Percentiles rank a stretch among this genome's conserved stretches.
Conservation (phyloP, 1,284 basidiomycete species). For the Puccinia coronata region DNA sequence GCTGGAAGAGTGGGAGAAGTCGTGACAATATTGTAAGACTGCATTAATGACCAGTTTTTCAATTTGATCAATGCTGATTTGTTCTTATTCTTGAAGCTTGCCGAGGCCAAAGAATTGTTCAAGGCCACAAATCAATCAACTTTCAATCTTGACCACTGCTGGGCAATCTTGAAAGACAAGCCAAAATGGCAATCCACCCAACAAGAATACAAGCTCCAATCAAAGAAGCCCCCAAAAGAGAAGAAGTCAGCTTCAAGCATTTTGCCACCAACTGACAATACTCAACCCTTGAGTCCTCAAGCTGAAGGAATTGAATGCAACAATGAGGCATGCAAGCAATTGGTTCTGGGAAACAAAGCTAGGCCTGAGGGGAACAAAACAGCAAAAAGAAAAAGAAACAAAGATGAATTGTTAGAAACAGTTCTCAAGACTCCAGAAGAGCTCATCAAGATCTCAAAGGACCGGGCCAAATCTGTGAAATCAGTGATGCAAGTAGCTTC, state of each 20-base stretch:
- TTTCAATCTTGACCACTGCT: constrained; percentile 7
- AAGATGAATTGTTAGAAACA: not conserved
- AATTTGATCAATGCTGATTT: not conserved
- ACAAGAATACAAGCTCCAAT: not conserved
- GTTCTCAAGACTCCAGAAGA: no score
- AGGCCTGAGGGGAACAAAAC: not conserved
- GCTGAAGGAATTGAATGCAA: not conserved
- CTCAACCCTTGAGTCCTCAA: not conserved
- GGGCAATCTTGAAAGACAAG: not conserved
- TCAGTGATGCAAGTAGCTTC: not conserved
- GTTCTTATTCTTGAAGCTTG: not conserved
- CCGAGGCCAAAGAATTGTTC: not conserved
- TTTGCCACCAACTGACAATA: not conserved
- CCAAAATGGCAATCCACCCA: constrained; percentile 16
- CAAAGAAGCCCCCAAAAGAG: not conserved
- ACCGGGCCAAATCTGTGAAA: not conserved
- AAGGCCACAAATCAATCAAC: not conserved
- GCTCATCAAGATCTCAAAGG: not conserved
- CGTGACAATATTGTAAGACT: not conserved
- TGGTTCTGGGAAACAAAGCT: not conserved
- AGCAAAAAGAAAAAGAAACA: not conserved
- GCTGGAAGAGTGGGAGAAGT: not conserved
- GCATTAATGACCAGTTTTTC: not conserved
- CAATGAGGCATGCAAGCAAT: not conserved
- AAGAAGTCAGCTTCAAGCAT: not conserved